These are phyloP conservation scores for Candida vartiovaarae DNA, from an alignment of 805 yeast species.

Conservation along the genomic window DNA sequence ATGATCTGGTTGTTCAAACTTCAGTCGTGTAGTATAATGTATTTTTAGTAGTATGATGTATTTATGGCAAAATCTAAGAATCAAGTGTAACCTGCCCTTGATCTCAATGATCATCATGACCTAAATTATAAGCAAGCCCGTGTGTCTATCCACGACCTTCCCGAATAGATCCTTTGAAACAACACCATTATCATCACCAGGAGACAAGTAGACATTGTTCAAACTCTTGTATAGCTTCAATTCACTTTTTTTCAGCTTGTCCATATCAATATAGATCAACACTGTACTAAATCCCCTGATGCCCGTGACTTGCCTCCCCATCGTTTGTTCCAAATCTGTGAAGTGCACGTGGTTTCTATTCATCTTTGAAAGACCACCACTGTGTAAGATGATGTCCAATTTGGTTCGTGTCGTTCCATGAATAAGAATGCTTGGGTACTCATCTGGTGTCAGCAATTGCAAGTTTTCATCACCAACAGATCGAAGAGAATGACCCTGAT, in stretches of 20 bases:
- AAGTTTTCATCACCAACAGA: slow-evolving; percentile 36
- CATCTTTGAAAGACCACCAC: slow-evolving; percentile 63
- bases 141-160: slow-evolving; percentile 27
- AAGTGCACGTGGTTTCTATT: slow-evolving; percentile 80
- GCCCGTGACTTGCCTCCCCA: slow-evolving; percentile 57
- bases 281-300: slow-evolving; percentile 51
- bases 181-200: slow-evolving; percentile 52
- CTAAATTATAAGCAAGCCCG: slow-evolving; percentile 7
- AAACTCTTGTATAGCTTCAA: slow-evolving; percentile 52
- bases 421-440: slow-evolving; percentile 48
- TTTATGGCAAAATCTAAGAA: too few relatives aligned
- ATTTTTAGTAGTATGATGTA: too few relatives aligned
- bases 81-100: too few relatives aligned
- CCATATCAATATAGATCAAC: slow-evolving; percentile 55
- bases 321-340: slow-evolving; percentile 50
- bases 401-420: slow-evolving; percentile 71
- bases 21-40: too few relatives aligned
- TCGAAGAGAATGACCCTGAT: slow-evolving; percentile 82
- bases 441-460: slow-evolving; percentile 29
- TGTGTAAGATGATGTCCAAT: slow-evolving; percentile 38
- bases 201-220: slow-evolving; percentile 69
- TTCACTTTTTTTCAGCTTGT: slow-evolving; percentile 35
- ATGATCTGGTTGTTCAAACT: too few relatives aligned
- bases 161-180: slow-evolving; percentile 39
- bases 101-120: too few relatives aligned